phyloP scores from a whole-genome alignment of 129 eudicot species.

The Flaveria ramosissima region DNA sequence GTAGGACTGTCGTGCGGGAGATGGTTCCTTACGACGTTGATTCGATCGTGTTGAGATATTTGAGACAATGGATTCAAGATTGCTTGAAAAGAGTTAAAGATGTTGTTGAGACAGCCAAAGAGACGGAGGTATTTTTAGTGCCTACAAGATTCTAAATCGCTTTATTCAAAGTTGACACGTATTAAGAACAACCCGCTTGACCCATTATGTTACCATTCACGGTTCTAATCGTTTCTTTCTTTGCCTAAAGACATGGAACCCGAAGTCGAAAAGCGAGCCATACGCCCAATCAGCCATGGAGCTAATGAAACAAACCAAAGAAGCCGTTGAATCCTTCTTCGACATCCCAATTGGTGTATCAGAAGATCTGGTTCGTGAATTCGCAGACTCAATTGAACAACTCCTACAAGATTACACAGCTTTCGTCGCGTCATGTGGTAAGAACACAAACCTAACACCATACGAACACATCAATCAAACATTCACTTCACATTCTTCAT shows the following conservation, averaged over 20 bases:
- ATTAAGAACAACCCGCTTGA: not conserved
- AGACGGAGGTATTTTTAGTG: constrained; percentile 65
- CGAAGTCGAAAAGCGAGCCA: constrained; percentile 87
- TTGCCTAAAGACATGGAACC: constrained; percentile 80
- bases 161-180: not conserved
- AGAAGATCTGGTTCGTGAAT: constrained; percentile 62
- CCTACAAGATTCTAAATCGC: not conserved
- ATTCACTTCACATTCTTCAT: not conserved
- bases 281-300: constrained; percentile 82
- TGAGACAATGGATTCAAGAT: constrained; percentile 70
- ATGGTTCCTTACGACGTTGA: constrained; percentile 89
- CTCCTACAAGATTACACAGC: constrained; percentile 56
- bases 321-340: constrained; percentile 62
- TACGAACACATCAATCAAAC: not conserved
- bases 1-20: constrained; percentile 62
- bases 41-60: constrained; percentile 48
- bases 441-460: constrained; percentile 3
- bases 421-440: constrained; percentile 86
- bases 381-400: constrained; percentile 71
- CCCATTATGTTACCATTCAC: not conserved
- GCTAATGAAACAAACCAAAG: constrained; percentile 61
- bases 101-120: constrained; percentile 60
- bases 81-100: constrained; percentile 63
- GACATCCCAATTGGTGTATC: constrained; percentile 60
- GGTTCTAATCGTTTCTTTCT: constrained; percentile 6